phyloP scores from a whole-genome alignment of 1,139 yeast genomes.

The Suhomyces wounanorum region DNA sequence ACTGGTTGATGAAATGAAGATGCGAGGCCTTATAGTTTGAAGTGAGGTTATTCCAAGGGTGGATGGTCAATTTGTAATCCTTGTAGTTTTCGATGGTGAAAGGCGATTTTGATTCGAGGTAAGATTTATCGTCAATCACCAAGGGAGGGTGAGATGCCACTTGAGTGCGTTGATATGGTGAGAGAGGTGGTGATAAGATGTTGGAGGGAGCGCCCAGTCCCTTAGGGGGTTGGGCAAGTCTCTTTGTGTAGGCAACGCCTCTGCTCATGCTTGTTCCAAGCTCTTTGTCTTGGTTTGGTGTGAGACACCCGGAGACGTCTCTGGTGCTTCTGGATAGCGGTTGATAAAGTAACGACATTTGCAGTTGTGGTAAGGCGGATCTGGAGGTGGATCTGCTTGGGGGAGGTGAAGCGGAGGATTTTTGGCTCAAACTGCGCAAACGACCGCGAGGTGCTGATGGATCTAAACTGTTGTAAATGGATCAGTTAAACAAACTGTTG shows the following conservation, averaged over 20 bases:
- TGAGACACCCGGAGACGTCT: slow-evolving; percentile 35
- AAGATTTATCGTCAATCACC: slow-evolving; percentile 20
- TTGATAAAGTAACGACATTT: slow-evolving; percentile 28
- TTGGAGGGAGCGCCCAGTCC: slow-evolving; percentile 6
- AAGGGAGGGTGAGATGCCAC: slow-evolving; percentile 16
- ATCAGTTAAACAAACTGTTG: neutral
- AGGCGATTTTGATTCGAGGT: slow-evolving; percentile 23
- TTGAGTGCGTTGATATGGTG: slow-evolving; percentile 52
- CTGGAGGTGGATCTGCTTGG: neutral
- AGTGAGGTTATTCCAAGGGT: slow-evolving; percentile 52
- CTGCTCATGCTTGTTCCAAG: slow-evolving; percentile 14
- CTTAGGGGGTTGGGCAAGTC: slow-evolving; percentile 3
- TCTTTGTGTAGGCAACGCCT: slow-evolving; percentile 9
- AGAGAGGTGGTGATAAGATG: slow-evolving; percentile 66
- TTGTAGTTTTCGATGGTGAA: slow-evolving; percentile 53
- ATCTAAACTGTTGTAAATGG: neutral
- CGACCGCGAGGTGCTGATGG: neutral
- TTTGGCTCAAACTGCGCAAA: neutral
- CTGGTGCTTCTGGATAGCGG: slow-evolving; percentile 29
- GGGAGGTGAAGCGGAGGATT: neutral
- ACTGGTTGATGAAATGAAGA: slow-evolving; percentile 52
- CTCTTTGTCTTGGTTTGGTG: slow-evolving; percentile 31
- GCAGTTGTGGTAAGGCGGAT: neutral
- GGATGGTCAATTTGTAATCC: slow-evolving; percentile 49
- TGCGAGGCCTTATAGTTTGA: slow-evolving; percentile 49